These are phyloP conservation scores for Vitis labrusca DNA, from an alignment of 164 flowering plant genomes.

Conservation along the genomic window DNA sequence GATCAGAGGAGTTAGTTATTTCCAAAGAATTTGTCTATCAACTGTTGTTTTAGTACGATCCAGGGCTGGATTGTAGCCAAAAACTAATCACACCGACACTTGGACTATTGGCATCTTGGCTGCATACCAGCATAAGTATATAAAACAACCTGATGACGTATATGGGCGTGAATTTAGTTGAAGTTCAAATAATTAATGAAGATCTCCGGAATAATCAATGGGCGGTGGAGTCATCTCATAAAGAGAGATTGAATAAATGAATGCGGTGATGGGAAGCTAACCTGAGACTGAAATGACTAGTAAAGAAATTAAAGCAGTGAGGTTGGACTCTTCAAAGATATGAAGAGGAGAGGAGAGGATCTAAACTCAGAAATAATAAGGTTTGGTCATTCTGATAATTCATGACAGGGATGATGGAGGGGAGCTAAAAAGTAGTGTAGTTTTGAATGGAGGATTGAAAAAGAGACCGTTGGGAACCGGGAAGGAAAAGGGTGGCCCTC, in stretches of 20 bases:
- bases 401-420: constrained; percentile 15
- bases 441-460: constrained; percentile 14
- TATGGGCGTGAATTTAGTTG: too few relatives aligned
- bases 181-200: too few relatives aligned
- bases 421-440: constrained; percentile 4
- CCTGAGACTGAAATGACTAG: constrained; percentile 39
- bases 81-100: too few relatives aligned
- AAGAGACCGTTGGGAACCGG: constrained; percentile 34
- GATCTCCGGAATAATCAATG: background rate
- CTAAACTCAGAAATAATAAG: constrained; percentile 16
- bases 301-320: constrained; percentile 6
- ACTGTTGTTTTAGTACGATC: too few relatives aligned
- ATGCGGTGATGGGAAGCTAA: constrained; percentile 1
- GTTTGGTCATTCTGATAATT: constrained; percentile 31
- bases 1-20: too few relatives aligned
- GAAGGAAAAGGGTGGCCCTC: constrained; percentile 30
- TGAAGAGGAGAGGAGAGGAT: background rate
- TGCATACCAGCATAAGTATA: too few relatives aligned
- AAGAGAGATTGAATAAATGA: background rate
- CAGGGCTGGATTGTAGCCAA: too few relatives aligned
- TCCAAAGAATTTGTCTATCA: too few relatives aligned
- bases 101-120: too few relatives aligned
- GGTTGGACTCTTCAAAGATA: constrained; percentile 15
- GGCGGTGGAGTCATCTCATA: background rate
- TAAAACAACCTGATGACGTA: too few relatives aligned